Base-by-base conservation (phyloP, 2,329 filamentous ascomycete species). In the Graphilbum ipis-grandicollis region DNA sequence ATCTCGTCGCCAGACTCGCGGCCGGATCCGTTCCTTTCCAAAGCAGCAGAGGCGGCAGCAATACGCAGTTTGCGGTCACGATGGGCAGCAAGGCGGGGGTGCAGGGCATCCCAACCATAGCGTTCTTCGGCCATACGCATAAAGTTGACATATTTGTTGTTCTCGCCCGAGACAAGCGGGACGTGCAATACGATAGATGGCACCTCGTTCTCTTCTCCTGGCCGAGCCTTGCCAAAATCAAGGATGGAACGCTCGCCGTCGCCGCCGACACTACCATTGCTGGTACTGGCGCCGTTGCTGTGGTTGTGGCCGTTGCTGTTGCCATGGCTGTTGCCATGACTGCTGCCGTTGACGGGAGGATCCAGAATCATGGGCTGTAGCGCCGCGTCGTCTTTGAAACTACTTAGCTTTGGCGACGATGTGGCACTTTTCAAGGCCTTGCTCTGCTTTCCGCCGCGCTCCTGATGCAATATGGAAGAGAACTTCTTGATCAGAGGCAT, bases 141-240 rank as follows among this genome's bases (percentile, higher is more conserved):
- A 46, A 96, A 94, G 55, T 96, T 96, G 58, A 98, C 75, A 42
- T 92, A 88, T 46, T 88, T 84, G 54, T 93, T 93, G 26, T 73
- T 79, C 47, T 82, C 75, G 30, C 84, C 82, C 5, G 78, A 71
- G 13, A 42, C 26, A 29, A 98, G 67, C 0, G 81, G 75, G 39
- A 98, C 77, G 38, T 80, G 76, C 15, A 98, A 68, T 37, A 92
- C 71, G 43, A 98, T 93, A 5, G 75, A 93, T 30, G 75, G 85
- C 3, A 70, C 71, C 39, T 63, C 56, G 3, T 61, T 54, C 44
- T 79, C 73, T 34, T 73, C 66, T 22, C 71, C 71, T 3, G 67
- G 68, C 36, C 65, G 63, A 1, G 60, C 67, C 46, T 68, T 68
- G 45, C 70, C 70, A 47, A 75, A 75, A 43, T 75, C 70, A 19